phyloP scores from a whole-genome alignment of 495 filamentous ascomycete genomes.

The Amphirosellinia nigrospora region DNA sequence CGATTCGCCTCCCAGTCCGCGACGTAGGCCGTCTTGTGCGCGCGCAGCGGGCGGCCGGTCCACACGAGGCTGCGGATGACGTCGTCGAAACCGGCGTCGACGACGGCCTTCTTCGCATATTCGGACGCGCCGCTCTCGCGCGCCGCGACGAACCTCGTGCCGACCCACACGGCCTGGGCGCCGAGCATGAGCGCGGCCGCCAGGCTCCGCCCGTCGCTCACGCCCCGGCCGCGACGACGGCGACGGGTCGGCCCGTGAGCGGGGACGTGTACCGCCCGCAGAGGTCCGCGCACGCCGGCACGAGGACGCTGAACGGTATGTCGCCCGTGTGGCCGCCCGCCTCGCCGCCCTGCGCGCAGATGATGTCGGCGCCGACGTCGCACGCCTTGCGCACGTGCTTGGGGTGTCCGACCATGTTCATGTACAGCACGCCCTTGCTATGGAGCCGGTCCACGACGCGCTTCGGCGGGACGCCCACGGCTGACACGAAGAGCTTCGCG shows the following conservation, averaged over 20 bases:
- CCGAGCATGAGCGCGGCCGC: constrained; percentile 90
- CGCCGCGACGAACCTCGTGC: constrained; percentile 87
- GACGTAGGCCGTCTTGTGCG: constrained; percentile 88
- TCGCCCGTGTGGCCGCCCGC: constrained; percentile 71
- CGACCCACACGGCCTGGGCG: constrained; percentile 89
- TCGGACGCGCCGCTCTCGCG: constrained; percentile 90
- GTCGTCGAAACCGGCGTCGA: constrained; percentile 86
- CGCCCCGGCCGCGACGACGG: constrained; percentile 90
- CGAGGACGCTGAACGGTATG: constrained; percentile 64
- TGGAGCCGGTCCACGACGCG: constrained; percentile 85
- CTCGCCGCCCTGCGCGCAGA: constrained; percentile 73
- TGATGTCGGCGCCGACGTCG: constrained; percentile 78
- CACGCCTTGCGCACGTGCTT: constrained; percentile 93
- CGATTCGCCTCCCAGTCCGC: constrained; percentile 92
- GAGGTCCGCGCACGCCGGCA: constrained; percentile 81
- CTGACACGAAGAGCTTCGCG: constrained; percentile 89
- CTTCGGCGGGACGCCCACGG: constrained; percentile 88
- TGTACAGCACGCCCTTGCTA: constrained; percentile 82
- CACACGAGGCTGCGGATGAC: constrained; percentile 94
- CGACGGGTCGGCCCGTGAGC: constrained; percentile 82
- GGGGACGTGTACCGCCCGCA: constrained; percentile 75
- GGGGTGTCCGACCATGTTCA: constrained; percentile 99
- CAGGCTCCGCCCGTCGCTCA: constrained; percentile 87
- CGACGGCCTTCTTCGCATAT: constrained; percentile 92
- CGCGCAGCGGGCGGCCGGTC: constrained; percentile 90